Evolutionary conservation across 305 asterid genomes (phyloP).

Genomic region (Solanum chacoense): DNA sequence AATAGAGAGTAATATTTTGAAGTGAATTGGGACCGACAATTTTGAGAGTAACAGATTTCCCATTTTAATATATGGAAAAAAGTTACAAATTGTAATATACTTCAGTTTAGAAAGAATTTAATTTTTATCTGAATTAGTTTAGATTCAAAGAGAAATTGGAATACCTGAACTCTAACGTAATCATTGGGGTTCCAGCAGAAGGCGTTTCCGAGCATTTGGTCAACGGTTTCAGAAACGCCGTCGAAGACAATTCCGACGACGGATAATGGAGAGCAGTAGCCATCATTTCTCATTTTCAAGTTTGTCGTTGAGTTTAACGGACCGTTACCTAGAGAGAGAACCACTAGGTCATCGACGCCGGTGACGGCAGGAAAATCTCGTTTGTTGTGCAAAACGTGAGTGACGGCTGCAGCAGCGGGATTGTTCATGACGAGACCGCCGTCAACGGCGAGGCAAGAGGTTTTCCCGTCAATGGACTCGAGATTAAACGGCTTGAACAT

Average conservation of each 20-base stretch:
- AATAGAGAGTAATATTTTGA: background rate
- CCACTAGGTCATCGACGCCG: constrained; percentile 64
- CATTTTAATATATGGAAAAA: background rate
- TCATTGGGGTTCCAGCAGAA: constrained; percentile 73
- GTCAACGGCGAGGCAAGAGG: constrained; percentile 68
- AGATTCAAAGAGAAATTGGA: background rate
- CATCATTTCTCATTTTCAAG: constrained; percentile 31
- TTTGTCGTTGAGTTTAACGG: constrained; percentile 23
- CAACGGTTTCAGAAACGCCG: constrained; percentile 86
- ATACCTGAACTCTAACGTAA: constrained; percentile 83
- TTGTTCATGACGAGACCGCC: constrained; percentile 95
- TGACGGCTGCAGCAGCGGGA: constrained; percentile 83
- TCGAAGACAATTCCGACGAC: constrained; percentile 64
- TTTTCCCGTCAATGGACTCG: constrained; percentile 55
- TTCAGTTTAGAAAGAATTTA: background rate
- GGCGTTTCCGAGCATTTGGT: constrained; percentile 79
- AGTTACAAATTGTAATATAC: background rate
- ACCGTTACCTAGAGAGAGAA: constrained; percentile 73
- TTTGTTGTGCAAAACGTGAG: constrained; percentile 84
- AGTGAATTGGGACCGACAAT: background rate
- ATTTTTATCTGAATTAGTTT: background rate
- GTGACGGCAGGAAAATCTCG: constrained; percentile 73
- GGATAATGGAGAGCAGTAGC: constrained; percentile 48
- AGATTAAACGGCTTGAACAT: constrained; percentile 68
- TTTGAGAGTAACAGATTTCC: background rate